Percentiles rank a stretch among this genome's conserved stretches.
Conservation (phyloP, 305 asterid species). For the Coffea humblotiana region DNA sequence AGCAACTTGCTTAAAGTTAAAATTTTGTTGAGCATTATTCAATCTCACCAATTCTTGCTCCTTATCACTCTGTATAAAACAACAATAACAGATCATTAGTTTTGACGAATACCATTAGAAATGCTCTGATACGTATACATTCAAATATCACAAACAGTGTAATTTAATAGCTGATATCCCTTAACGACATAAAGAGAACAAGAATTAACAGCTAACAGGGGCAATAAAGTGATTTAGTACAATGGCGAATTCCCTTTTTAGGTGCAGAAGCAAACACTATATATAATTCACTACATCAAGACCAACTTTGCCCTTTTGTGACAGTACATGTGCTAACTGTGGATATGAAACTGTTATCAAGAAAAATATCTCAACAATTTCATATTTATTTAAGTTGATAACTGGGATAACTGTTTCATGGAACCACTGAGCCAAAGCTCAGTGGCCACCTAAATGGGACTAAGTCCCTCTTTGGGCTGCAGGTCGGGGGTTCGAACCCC, state of each 20-base stretch:
- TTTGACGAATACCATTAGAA: not conserved
- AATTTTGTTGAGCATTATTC: conserved; percentile 26
- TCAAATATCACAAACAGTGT: not conserved
- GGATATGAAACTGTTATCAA: not conserved
- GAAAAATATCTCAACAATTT: not conserved
- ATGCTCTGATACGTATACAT: not conserved
- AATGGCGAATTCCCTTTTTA: too few species aligned
- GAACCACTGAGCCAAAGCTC: too few species aligned
- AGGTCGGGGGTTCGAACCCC: too few species aligned
- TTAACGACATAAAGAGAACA: not conserved
- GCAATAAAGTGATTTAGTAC: not conserved
- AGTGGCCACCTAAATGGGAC: too few species aligned
- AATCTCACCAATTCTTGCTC: conserved; percentile 33
- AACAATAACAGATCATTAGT: not conserved
- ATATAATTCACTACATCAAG: too few species aligned
- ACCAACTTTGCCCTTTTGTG: not conserved
- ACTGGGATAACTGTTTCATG: too few species aligned
- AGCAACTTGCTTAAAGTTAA: conserved; percentile 37
- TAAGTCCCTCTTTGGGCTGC: too few species aligned
- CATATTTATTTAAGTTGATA: not conserved
- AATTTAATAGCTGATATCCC: not conserved
- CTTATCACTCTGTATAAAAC: conserved; percentile 40
- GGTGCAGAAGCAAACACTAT: not conserved
- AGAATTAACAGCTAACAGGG: not conserved
- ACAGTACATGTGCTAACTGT: not conserved